Evolutionary conservation across 805 yeast genomes (phyloP), one percentile per base, ranked within the genome.

Genomic region (Cyberlindnera xylosilytica): DNA sequence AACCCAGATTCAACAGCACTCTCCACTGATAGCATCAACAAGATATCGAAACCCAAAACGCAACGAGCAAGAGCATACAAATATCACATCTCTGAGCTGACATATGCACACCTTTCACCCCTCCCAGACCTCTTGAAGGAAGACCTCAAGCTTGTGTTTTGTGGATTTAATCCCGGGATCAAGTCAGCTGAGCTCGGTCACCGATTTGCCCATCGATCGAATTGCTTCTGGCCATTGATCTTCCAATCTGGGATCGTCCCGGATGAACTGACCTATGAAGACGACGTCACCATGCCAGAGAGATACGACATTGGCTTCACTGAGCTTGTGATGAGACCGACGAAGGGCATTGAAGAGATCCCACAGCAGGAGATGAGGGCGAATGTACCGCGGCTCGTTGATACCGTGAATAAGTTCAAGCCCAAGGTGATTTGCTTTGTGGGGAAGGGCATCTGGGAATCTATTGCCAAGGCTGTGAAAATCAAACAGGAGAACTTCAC

Each of bases 401-500:
- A 49, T 0, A 78, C 75, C 42, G 61, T 85, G 34, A 56, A 56
- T 2, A 34, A 28, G 1, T 46, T 65, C 23, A 42, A 57, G 1
- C 78, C 85, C 0, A 50, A 58, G 22, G 63, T 66, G 26, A 63
- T 81, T 0, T 80, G 83, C 26, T 61, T 85, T 18, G 76, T 84
- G 4, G 93, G 93, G 1, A 81, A 82, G 51, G 88, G 88, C 0
- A 81, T 84, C 6, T 84, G 88, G 87, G 87, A 81, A 41, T 58
- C 72, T 3, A 60, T 84, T 0, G 68, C 74, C 39, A 69, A 65
- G 51, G 39, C 45, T 62, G 16, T 36, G 12, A 26, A 28, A 6
- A 66, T 68, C 17, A 54, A 57, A 30, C 52, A 59, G 24, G 49
- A 52, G 6, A 45, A 56, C 19, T 82, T 83, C 46, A 33, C 51